Evolutionary conservation across 768 basidiomycete species (phyloP), one percentile per base, ranked within the genome.

Genomic region (Mycena vitilis): DNA sequence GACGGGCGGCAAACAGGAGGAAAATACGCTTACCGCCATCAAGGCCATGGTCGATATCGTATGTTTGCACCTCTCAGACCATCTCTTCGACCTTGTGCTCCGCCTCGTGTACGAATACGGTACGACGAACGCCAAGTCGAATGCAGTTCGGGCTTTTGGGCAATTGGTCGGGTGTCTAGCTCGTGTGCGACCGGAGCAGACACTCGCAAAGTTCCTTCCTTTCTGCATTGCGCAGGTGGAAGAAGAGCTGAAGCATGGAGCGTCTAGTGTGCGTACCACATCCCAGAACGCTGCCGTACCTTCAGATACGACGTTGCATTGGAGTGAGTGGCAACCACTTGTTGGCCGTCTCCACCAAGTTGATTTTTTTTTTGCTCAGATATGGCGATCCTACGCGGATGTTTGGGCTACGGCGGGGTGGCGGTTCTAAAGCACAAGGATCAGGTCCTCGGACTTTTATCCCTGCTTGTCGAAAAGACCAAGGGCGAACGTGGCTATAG

Each of bases 401-500:
- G 91, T 72, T 85, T 96, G 57, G 93, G 91, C 4, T 91, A 91
- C 73, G 91, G 91, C 1, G 91, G 92, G 18, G 75, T 81, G 53
- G 82, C 83, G 36, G 92, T 92, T 36, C 80, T 96, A 36, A 86
- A 87, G 68, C 85, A 96, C 78, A 91, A 88, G 76, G 78, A 84
- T 18, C 82, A 89, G 36, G 82, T 97, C 47, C 78, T 95, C 13
- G 80, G 82, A 12, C 80, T 97, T 16, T 71, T 96, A 47, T 76
- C 79, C 0, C 78, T 92, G 52, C 86, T 97, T 20, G 83, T 92
- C 20, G 91, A 95, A 48, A 92, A 90, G 74, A 92, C 93, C 9
- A 92, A 92, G 81, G 92, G 89, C 71, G 96, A 99, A 81, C 89
- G 95, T 66, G 95, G 95, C 12, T 98, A 94, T 77, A 89, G 87